A percentile compares a stretch with the other conserved stretches of the same genome.
Conservation (phyloP, 2,329 filamentous ascomycete species). For the Trichoderma sp. region DNA sequence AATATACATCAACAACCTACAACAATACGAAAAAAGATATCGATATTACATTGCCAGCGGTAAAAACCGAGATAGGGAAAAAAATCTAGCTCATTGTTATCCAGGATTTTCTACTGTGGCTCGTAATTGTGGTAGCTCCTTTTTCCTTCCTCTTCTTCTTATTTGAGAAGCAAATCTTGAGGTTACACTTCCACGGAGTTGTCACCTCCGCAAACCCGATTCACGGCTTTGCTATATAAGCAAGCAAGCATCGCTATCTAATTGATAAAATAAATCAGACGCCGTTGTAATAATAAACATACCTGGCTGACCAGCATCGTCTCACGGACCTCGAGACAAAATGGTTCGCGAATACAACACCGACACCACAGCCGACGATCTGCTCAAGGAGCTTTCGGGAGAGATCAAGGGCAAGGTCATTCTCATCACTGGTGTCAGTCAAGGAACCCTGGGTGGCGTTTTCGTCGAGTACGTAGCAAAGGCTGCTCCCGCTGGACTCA, state of each 20-base stretch:
- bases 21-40: no score
- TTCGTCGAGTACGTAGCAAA: conserved; percentile 43
- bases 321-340: not conserved
- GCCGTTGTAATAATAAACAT: not conserved
- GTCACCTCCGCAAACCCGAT: no score
- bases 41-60: no score
- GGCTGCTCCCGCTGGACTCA: conserved; percentile 43
- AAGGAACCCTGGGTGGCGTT: conserved; percentile 40
- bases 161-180: no score
- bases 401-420: conserved; percentile 37
- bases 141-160: no score
- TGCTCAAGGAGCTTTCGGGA: conserved; percentile 26
- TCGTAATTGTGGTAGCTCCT: no score
- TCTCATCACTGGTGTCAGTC: conserved; percentile 45
- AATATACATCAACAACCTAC: no score
- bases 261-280: not conserved
- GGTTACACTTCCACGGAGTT: no score
- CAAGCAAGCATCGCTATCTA: not conserved
- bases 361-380: conserved; percentile 26
- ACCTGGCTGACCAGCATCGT: not conserved
- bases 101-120: no score
- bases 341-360: conserved; percentile 5
- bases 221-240: no score
- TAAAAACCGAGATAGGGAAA: no score
- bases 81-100: no score